Conservation (phyloP, 768 basidiomycete genomes). For the Boletus edulis region DNA sequence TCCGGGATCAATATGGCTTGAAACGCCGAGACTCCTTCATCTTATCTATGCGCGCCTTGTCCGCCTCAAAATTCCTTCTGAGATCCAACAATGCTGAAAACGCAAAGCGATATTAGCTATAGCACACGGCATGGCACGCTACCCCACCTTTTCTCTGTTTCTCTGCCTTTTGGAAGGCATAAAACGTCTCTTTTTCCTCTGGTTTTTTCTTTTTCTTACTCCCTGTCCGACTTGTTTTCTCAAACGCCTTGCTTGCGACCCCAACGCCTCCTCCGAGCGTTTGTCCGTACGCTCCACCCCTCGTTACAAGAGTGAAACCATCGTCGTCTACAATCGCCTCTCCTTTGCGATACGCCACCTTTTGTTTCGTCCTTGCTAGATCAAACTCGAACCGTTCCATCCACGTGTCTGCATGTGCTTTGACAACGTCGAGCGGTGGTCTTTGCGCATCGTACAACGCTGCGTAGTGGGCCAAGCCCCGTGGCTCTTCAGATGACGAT, state of each 20-base stretch:
- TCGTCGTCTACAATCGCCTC: conserved; percentile 93
- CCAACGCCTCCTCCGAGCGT: conserved; percentile 79
- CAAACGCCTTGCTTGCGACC: conserved; percentile 60
- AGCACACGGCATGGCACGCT: not conserved
- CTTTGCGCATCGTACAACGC: conserved; percentile 63
- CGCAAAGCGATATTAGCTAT: conserved; percentile 1
- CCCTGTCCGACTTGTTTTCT: conserved; percentile 33
- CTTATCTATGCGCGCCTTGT: conserved; percentile 57
- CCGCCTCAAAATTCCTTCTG: conserved; percentile 81
- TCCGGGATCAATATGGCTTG: conserved; percentile 70
- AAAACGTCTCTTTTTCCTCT: conserved; percentile 76
- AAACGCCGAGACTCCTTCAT: conserved; percentile 72
- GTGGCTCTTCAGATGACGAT: conserved; percentile 50
- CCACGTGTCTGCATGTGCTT: conserved; percentile 75
- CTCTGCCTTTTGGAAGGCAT: conserved; percentile 89
- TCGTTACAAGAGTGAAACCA: conserved; percentile 91
- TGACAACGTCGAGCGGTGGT: conserved; percentile 71
- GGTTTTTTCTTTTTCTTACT: conserved; percentile 52
- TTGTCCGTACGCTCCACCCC: conserved; percentile 87
- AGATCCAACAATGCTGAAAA: conserved; percentile 52
- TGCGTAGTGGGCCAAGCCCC: conserved; percentile 71
- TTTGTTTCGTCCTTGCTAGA: conserved; percentile 52
- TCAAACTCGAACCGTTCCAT: conserved; percentile 74
- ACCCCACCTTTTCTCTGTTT: conserved; percentile 77
- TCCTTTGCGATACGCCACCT: conserved; percentile 71